These are phyloP conservation scores for Entomortierella chlamydospora DNA, from an alignment of 192 early-diverging fungal species.

Conservation along the genomic window DNA sequence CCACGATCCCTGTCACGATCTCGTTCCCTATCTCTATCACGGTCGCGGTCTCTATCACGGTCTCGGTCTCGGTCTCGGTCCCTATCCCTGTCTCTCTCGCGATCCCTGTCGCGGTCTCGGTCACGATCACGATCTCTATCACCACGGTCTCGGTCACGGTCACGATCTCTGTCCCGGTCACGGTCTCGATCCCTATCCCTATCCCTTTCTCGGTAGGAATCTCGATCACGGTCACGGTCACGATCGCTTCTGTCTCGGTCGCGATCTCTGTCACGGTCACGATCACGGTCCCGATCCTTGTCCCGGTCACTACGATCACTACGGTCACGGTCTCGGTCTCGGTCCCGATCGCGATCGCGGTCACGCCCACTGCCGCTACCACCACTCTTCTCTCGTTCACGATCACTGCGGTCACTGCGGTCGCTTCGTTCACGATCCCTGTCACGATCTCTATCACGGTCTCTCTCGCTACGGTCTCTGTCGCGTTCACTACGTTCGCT, in stretches of 20 bases:
- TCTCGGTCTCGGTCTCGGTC: slow-evolving; percentile 23
- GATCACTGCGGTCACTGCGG: neutral
- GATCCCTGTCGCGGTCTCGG: slow-evolving; percentile 33
- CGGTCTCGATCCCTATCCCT: slow-evolving; percentile 6
- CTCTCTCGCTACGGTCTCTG: slow-evolving; percentile 6
- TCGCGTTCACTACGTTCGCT: slow-evolving; percentile 10
- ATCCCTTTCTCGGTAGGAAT: slow-evolving; percentile 6
- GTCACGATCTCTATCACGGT: slow-evolving; percentile 18
- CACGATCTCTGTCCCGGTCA: slow-evolving; percentile 29
- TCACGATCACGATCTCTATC: slow-evolving; percentile 36
- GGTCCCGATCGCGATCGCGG: slow-evolving; percentile 12
- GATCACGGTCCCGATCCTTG: slow-evolving; percentile 19
- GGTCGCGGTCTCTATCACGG: slow-evolving; percentile 26
- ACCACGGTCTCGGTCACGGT: slow-evolving; percentile 12
- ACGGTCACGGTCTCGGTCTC: slow-evolving; percentile 10
- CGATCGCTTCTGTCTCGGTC: slow-evolving; percentile 15
- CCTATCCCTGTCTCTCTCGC: slow-evolving; percentile 14
- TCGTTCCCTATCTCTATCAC: slow-evolving; percentile 25
- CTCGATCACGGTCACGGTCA: slow-evolving; percentile 18
- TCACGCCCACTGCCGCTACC: slow-evolving; percentile 24
- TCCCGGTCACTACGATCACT: slow-evolving; percentile 6
- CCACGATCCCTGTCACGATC: slow-evolving; percentile 31
- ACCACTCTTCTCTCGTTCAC: slow-evolving; percentile 8
- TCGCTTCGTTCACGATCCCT: neutral
- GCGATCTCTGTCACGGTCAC: slow-evolving; percentile 29